Evolutionary conservation across 495 filamentous ascomycete genomes (phyloP), one percentile per base, ranked within the genome.

Genomic region (Baudoinia panamericana): DNA sequence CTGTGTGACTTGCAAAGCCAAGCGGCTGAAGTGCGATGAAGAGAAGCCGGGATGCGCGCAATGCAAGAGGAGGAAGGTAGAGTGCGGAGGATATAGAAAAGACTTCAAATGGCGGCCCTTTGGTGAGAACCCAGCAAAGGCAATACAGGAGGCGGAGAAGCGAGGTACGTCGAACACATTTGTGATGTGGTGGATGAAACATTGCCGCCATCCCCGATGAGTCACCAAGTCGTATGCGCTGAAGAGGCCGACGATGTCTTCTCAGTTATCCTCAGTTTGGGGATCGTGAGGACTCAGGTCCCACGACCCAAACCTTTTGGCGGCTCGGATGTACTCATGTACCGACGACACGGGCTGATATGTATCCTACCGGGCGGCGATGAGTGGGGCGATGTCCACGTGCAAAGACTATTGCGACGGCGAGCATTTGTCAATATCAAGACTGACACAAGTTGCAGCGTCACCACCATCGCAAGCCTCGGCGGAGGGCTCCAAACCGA

Each of bases 101-200:
- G 78, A 82, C 52, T 84, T 83, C 63, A 86, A 85, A 69, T 86
- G 82, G 81, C 68, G 79, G 24, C 69, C 79, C 1, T 83, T 84
- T 49, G 82, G 82, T 51, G 82, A 84, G 36, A 42, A 42, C 16
- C 46, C 46, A 20, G 39, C 46, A 24, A 51, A 51, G 34, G 11
- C 43, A 13, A 46, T 46, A 17, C 41, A 42, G 19, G 48, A 46
- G n/a, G 30, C 43, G 24, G 36, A 42, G 30, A 46, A 37, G 38
- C 29, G 48, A 51, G 37, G 48, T 51, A 38, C 5, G 35, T 39
- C 5, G 9, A 8, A 34, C 8, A 9, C 30, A 8, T 8, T 28
- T 28, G 26, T n/a, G 8, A 8, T 28, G 7, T 33, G 16, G 7
- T 17, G 30, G 9, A 15, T 17, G 9, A n/a, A n/a, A n/a, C n/a